These are phyloP conservation scores for Sarcodon aspratus DNA, from an alignment of 768 basidiomycete genomes.

Conservation along the genomic window DNA sequence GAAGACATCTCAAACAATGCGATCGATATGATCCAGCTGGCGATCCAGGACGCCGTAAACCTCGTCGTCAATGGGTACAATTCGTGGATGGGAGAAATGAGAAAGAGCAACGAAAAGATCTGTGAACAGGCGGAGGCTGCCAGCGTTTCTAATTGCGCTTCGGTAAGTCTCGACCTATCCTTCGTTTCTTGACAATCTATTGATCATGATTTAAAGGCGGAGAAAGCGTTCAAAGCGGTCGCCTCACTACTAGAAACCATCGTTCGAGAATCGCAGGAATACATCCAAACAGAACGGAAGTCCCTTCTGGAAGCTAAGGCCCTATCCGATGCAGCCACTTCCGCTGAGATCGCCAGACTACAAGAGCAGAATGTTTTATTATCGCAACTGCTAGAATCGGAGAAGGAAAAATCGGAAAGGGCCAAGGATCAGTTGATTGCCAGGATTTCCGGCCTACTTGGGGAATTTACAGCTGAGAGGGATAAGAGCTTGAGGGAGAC, in stretches of 20 bases:
- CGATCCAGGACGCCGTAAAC: slow-evolving; percentile 41
- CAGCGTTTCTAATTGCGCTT: slow-evolving; percentile 32
- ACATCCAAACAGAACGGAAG: slow-evolving; percentile 43
- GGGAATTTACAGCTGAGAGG: slow-evolving; percentile 56
- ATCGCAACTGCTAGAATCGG: slow-evolving; percentile 46
- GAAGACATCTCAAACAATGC: slow-evolving; percentile 45
- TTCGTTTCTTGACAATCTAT: neutral
- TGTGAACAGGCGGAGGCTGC: slow-evolving; percentile 34
- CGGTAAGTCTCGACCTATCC: slow-evolving; percentile 18
- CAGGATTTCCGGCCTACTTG: slow-evolving; percentile 61
- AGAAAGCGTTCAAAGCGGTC: slow-evolving; percentile 47
- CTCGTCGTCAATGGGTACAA: slow-evolving; percentile 38
- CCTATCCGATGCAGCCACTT: slow-evolving; percentile 33
- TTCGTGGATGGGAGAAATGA: slow-evolving; percentile 45
- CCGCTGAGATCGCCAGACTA: slow-evolving; percentile 47
- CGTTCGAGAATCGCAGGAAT: slow-evolving; percentile 43
- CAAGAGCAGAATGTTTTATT: slow-evolving; percentile 63
- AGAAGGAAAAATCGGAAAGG: slow-evolving; percentile 53
- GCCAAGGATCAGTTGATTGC: slow-evolving; percentile 68
- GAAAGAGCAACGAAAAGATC: slow-evolving; percentile 32
- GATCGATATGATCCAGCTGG: slow-evolving; percentile 31
- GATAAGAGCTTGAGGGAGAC: slow-evolving; percentile 55
- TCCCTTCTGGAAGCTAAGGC: slow-evolving; percentile 37
- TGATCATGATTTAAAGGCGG: slow-evolving; percentile 23
- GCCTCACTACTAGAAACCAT: slow-evolving; percentile 49